phyloP scores from a whole-genome alignment of 208 protist species.

The Wallacemonas sp. region DNA sequence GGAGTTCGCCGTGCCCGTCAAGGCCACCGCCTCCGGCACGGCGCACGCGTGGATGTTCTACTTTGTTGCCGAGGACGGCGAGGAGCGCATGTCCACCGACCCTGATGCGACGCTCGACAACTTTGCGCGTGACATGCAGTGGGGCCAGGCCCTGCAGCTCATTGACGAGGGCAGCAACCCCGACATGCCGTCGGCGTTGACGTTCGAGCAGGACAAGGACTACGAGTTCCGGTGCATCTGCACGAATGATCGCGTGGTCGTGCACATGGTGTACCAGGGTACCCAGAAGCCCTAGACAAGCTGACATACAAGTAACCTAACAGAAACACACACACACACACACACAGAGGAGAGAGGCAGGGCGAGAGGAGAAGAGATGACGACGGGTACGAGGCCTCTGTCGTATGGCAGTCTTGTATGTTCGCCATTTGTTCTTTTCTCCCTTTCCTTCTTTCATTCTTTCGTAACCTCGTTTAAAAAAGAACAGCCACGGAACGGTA shows the following conservation, averaged over 20 bases:
- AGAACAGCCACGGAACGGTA: no score
- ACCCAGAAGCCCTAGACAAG: not conserved
- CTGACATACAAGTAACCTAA: not conserved
- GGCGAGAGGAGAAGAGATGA: no score
- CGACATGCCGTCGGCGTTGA: conserved; percentile 48
- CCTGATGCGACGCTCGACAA: conserved; percentile 86
- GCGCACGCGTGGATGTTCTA: conserved; percentile 89
- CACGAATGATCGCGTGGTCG: conserved; percentile 66
- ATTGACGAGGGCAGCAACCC: conserved; percentile 64
- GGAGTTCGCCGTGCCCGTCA: conserved; percentile 44
- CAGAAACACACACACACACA: not conserved
- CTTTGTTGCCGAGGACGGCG: conserved; percentile 61
- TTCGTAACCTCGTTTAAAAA: not conserved
- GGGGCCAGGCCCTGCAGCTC: conserved; percentile 92
- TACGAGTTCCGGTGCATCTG: conserved; percentile 70
- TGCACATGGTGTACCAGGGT: conserved; percentile 51
- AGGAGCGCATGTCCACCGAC: conserved; percentile 74
- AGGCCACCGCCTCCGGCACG: conserved; percentile 54
- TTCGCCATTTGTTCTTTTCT: no score
- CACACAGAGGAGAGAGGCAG: not conserved
- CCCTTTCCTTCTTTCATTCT: conserved; percentile 2
- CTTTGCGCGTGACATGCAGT: conserved; percentile 95
- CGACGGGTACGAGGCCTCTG: no score
- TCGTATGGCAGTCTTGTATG: no score
- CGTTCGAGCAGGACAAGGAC: conserved; percentile 36